phyloP scores from a whole-genome alignment of 768 basidiomycete species.

The Lactarius hengduanensis region DNA sequence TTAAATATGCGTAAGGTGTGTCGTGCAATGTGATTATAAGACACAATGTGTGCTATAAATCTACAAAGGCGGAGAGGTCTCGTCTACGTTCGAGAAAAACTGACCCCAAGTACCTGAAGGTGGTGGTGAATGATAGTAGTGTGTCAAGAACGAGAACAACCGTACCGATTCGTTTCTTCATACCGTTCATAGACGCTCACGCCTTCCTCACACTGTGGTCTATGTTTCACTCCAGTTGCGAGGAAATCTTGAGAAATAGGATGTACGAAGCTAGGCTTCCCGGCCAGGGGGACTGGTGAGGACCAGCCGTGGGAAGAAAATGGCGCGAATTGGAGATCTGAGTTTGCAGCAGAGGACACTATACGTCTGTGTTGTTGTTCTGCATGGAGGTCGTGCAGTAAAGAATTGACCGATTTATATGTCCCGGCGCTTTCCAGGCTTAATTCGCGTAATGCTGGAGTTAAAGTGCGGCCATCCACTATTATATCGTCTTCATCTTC shows the following conservation, averaged over 20 bases:
- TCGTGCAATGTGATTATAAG: not conserved
- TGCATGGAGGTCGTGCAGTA: constrained; percentile 70
- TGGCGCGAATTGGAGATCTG: constrained; percentile 10
- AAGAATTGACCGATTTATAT: constrained; percentile 62
- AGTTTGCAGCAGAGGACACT: constrained; percentile 32
- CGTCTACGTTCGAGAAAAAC: constrained; percentile 61
- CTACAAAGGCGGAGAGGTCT: constrained; percentile 27
- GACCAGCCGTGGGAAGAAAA: constrained; percentile 5
- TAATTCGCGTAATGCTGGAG: constrained; percentile 8
- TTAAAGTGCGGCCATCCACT: constrained; percentile 6
- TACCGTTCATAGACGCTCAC: constrained; percentile 46
- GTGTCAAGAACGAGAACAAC: constrained; percentile 9
- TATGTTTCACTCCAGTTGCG: constrained; percentile 3
- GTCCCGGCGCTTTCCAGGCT: constrained; percentile 29
- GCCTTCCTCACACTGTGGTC: constrained; percentile 13
- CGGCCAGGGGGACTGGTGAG: not conserved
- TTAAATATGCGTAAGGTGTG: not conserved
- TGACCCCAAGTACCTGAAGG: constrained; percentile 56
- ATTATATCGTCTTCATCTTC: constrained; percentile 35
- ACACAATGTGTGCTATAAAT: constrained; percentile 10
- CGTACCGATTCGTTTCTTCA: constrained; percentile 63
- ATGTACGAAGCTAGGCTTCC: constrained; percentile 3
- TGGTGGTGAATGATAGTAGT: not conserved
- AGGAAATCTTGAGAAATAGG: not conserved
- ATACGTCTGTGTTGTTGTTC: constrained; percentile 63